Evolutionary conservation across 768 basidiomycete species (phyloP).

Genomic region (Calocera viscosa): DNA sequence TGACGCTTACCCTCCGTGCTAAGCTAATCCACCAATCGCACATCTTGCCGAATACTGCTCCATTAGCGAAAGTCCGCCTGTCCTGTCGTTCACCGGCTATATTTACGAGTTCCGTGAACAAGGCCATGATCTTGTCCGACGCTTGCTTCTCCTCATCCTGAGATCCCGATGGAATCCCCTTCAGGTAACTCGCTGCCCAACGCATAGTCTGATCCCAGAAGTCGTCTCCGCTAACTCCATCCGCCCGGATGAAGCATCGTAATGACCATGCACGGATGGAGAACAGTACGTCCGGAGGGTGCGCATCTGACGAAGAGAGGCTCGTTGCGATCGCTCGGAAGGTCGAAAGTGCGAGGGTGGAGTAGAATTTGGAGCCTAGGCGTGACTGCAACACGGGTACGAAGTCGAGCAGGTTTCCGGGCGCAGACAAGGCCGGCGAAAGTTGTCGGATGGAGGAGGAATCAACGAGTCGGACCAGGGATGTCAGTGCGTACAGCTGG

Average conservation of each 20-base stretch:
- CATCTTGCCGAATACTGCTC: constrained; percentile 44
- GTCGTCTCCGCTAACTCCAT: constrained; percentile 34
- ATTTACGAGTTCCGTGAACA: constrained; percentile 36
- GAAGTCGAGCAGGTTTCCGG: not conserved
- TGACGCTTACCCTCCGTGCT: constrained; percentile 52
- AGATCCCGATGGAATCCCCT: constrained; percentile 37
- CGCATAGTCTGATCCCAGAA: constrained; percentile 55
- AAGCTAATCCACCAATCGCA: constrained; percentile 64
- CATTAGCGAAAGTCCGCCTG: constrained; percentile 33
- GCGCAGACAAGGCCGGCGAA: not conserved
- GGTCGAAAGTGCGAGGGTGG: constrained; percentile 12
- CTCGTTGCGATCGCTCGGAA: constrained; percentile 11
- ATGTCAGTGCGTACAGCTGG: not conserved
- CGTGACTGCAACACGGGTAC: not conserved
- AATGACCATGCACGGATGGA: constrained; percentile 35
- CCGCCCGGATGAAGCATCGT: constrained; percentile 38
- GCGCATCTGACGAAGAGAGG: constrained; percentile 9
- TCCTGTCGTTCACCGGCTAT: constrained; percentile 31
- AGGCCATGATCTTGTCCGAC: constrained; percentile 30
- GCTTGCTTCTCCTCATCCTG: constrained; percentile 29
- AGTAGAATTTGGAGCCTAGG: not conserved
- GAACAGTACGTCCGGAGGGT: constrained; percentile 24
- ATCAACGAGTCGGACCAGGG: not conserved
- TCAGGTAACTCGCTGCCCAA: constrained; percentile 23
- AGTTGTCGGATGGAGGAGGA: not conserved